Conservation (phyloP, 2,329 filamentous ascomycete genomes). For the Penicillium sp. region DNA sequence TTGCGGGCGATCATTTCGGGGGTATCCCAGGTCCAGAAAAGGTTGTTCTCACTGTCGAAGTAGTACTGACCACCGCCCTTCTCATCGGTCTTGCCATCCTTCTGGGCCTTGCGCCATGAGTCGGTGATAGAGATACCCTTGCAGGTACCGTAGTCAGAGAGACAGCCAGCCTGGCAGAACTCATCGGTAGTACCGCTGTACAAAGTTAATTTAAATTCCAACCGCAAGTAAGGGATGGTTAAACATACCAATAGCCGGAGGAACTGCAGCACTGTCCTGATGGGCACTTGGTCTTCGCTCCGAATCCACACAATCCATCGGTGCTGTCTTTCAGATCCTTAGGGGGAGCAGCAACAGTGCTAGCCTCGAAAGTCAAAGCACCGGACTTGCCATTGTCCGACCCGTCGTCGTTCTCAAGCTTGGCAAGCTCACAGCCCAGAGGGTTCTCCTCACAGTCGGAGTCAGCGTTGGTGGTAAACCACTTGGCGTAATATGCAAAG, state of each 20-base stretch:
- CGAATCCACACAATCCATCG: conserved; percentile 34
- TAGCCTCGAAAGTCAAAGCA: conserved; percentile 48
- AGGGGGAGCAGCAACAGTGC: conserved; percentile 24
- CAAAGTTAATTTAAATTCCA: conserved; percentile 10
- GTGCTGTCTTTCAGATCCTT: conserved; percentile 22
- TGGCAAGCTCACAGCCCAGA: conserved; percentile 57
- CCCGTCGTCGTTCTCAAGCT: conserved; percentile 60
- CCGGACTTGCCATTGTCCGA: conserved; percentile 56
- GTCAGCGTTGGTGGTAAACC: conserved; percentile 55
- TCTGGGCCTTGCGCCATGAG: conserved; percentile 58
- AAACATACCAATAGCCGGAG: conserved; percentile 35
- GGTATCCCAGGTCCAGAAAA: conserved; percentile 76
- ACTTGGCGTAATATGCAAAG: conserved; percentile 68
- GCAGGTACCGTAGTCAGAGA: conserved; percentile 39
- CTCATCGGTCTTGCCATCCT: conserved; percentile 56
- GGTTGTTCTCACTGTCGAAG: conserved; percentile 56
- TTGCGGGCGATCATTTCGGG: conserved; percentile 59
- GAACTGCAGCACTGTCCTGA: conserved; percentile 33
- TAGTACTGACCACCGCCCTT: conserved; percentile 64
- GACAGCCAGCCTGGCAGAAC: conserved; percentile 33
- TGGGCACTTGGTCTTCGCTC: conserved; percentile 28
- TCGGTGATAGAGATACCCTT: conserved; percentile 49
- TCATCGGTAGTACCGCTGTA: conserved; percentile 31
- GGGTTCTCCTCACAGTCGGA: conserved; percentile 47
- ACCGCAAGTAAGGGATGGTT: background rate